phyloP scores from a whole-genome alignment of 768 basidiomycete species.

The Gymnopilus junonius region DNA sequence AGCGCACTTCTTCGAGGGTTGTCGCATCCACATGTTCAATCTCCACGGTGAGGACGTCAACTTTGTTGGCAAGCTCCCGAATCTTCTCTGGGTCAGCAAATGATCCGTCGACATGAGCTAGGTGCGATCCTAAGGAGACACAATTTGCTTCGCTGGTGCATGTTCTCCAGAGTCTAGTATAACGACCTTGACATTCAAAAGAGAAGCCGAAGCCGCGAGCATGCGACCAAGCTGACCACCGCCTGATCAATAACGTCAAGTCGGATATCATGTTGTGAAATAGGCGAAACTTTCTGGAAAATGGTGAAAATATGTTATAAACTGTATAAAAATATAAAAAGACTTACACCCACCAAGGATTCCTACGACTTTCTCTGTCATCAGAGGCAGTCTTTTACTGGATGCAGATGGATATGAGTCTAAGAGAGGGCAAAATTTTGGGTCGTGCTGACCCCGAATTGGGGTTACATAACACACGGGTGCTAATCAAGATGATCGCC shows the following conservation, averaged over 20 bases:
- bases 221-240: constrained; percentile 98
- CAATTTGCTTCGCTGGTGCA: constrained; percentile 89
- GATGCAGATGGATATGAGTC: not conserved
- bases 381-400: constrained; percentile 15
- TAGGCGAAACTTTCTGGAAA: constrained; percentile 11
- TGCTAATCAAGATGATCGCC: too few relatives aligned
- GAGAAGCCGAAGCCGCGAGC: constrained; percentile 88
- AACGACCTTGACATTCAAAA: constrained; percentile 81
- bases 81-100: constrained; percentile 85
- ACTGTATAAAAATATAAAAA: not conserved
- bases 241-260: constrained; percentile 50
- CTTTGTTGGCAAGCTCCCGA: constrained; percentile 73
- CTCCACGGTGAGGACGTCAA: constrained; percentile 91
- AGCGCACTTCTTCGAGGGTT: constrained; percentile 67
- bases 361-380: constrained; percentile 53
- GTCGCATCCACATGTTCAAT: constrained; percentile 93
- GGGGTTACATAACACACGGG: not conserved
- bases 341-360: constrained; percentile 56
- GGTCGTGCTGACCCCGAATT: constrained; percentile 2
- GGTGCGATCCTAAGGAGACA: constrained; percentile 55
- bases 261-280: constrained; percentile 5
- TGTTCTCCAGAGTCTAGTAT: constrained; percentile 84
- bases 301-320: not conserved
- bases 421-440: not conserved
- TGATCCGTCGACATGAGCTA: constrained; percentile 83